phyloP scores from a whole-genome alignment of 2,329 filamentous ascomycete species.

The Clarireedia homoeocarpa region DNA sequence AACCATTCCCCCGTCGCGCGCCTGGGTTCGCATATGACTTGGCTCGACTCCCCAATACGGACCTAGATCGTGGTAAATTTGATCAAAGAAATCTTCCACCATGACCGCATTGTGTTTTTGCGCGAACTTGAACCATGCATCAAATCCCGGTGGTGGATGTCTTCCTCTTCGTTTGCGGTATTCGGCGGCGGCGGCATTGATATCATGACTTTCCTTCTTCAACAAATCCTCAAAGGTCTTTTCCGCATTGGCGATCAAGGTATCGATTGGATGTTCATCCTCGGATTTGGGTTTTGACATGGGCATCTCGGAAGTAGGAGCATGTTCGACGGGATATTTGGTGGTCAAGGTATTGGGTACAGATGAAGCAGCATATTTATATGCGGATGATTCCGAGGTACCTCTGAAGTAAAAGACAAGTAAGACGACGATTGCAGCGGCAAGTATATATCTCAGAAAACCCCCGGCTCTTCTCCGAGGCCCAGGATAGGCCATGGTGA shows the following conservation, averaged over 20 bases:
- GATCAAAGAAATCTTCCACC: slow-evolving; percentile 53
- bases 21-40: slow-evolving; percentile 41
- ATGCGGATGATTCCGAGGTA: neutral
- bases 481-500: slow-evolving; percentile 24
- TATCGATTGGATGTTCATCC: slow-evolving; percentile 37
- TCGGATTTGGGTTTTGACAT: neutral
- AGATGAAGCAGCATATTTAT: slow-evolving; percentile 1
- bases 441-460: slow-evolving; percentile 17
- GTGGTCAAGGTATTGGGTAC: neutral
- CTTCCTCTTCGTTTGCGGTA: slow-evolving; percentile 50
- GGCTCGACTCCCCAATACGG: slow-evolving; percentile 39
- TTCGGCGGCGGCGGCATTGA: slow-evolving; percentile 38
- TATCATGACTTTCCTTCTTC: slow-evolving; percentile 34
- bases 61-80: slow-evolving; percentile 44
- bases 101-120: slow-evolving; percentile 42
- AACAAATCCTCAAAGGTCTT: slow-evolving; percentile 33
- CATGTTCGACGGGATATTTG: neutral
- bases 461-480: slow-evolving; percentile 24
- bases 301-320: neutral
- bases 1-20: slow-evolving; percentile 51
- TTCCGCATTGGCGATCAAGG: slow-evolving; percentile 35
- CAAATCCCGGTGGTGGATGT: slow-evolving; percentile 56
- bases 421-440: slow-evolving; percentile 12
- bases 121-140: slow-evolving; percentile 50
- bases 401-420: slow-evolving; percentile 14